Evolutionary conservation across 2,329 filamentous ascomycete genomes (phyloP).

Genomic region (Blumeria hordei): DNA sequence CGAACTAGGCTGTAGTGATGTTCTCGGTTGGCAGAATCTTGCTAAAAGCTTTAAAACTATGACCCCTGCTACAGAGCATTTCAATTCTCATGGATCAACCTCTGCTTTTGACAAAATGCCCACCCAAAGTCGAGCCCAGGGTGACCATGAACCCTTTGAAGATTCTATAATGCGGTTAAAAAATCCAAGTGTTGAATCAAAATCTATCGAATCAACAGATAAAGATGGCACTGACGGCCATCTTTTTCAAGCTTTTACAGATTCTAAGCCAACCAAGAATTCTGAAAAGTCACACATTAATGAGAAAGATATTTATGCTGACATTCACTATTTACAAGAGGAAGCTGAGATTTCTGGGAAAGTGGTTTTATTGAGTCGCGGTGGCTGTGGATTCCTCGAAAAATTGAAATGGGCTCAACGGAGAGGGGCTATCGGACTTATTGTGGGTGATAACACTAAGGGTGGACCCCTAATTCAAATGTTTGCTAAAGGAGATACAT

Average conservation of each 20-base stretch:
- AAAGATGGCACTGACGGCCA: conserved; percentile 73
- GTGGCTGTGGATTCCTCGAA: conserved; percentile 86
- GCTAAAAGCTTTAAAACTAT: conserved; percentile 19
- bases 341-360: conserved; percentile 83
- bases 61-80: conserved; percentile 5
- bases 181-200: conserved; percentile 8
- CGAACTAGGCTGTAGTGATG: conserved; percentile 85
- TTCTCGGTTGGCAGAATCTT: conserved; percentile 57
- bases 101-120: conserved; percentile 17
- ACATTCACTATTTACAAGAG: conserved; percentile 81
- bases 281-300: conserved; percentile 7
- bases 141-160: conserved; percentile 8
- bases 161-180: not conserved
- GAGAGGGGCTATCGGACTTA: conserved; percentile 66
- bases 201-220: conserved; percentile 11
- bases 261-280: conserved; percentile 17
- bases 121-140: conserved; percentile 17
- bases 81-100: conserved; percentile 12
- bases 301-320: conserved; percentile 33
- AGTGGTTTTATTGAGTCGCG: conserved; percentile 71
- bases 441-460: conserved; percentile 80
- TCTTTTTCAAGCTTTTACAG: conserved; percentile 30
- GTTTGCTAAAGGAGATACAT: conserved; percentile 93
- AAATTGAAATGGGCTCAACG: conserved; percentile 95
- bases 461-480: conserved; percentile 84